Conservation (phyloP, 1,284 basidiomycete genomes). For the Inonotus obliquus region DNA sequence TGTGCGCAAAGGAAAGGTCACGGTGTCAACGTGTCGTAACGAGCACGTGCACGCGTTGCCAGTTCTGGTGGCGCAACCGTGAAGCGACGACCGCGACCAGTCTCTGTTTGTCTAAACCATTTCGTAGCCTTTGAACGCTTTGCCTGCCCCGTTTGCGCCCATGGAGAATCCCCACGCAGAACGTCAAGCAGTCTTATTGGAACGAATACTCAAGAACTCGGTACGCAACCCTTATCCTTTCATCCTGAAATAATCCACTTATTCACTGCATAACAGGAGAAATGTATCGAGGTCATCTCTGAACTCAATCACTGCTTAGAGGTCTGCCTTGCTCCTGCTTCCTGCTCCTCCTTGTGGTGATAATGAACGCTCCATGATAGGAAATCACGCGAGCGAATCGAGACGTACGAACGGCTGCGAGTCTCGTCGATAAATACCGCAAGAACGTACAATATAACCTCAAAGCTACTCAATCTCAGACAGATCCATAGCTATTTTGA, state of each 20-base stretch:
- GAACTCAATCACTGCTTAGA: conserved; percentile 79
- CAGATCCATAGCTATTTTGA: background rate
- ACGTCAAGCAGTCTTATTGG: conserved; percentile 82
- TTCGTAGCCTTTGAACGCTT: background rate
- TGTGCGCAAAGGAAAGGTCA: background rate
- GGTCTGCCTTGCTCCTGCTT: conserved; percentile 34
- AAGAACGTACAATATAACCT: conserved; percentile 86
- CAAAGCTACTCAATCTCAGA: conserved; percentile 46
- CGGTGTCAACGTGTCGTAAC: background rate
- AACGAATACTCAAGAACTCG: conserved; percentile 87
- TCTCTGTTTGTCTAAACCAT: background rate
- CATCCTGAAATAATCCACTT: background rate
- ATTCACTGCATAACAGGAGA: conserved; percentile 43
- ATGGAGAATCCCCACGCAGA: conserved; percentile 48
- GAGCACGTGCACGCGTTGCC: conserved; percentile 5
- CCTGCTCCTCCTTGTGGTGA: background rate
- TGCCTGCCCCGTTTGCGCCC: background rate
- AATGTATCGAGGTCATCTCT: conserved; percentile 75
- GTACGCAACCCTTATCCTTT: conserved; percentile 43
- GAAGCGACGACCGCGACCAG: background rate
- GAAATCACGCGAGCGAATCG: conserved; percentile 69
- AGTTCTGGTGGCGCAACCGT: background rate
- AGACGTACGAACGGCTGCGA: conserved; percentile 69
- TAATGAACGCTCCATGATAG: conserved; percentile 31
- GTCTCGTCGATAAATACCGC: conserved; percentile 75